phyloP scores from a whole-genome alignment of 768 basidiomycete genomes.

The Gymnopilus dilepis region DNA sequence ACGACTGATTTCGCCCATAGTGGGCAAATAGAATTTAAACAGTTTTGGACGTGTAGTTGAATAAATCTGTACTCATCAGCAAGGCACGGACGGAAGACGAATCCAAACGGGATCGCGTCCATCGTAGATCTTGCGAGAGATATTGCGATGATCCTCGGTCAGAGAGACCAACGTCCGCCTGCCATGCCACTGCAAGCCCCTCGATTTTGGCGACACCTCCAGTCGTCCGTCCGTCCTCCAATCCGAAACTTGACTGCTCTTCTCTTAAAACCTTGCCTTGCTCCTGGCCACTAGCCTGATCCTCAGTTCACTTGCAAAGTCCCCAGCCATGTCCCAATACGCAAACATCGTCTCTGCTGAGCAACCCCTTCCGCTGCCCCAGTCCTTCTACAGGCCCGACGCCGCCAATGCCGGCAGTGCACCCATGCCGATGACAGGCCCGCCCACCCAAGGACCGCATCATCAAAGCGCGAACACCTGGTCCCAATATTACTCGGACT shows the following conservation, averaged over 20 bases:
- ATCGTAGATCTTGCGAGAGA: constrained; percentile 27
- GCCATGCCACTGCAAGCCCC: constrained; percentile 31
- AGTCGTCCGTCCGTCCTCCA: constrained; percentile 28
- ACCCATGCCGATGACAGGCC: constrained; percentile 11
- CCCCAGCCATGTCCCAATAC: constrained; percentile 23
- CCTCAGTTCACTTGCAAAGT: constrained; percentile 8
- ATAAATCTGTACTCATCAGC: constrained; percentile 19
- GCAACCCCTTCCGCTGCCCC: constrained; percentile 15
- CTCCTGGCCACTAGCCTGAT: constrained; percentile 27
- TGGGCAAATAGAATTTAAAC: constrained; percentile 21
- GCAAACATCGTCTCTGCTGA: constrained; percentile 17
- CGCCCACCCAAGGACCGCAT: constrained; percentile 10
- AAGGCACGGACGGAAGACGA: constrained; percentile 23
- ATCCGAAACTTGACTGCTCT: constrained; percentile 18
- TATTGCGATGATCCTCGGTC: constrained; percentile 45
- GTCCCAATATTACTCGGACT: constrained; percentile 21
- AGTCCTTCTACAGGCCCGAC: constrained; percentile 17
- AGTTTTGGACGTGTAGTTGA: constrained; percentile 13
- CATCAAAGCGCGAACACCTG: constrained; percentile 16
- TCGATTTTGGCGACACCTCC: constrained; percentile 31
- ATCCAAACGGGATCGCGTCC: constrained; percentile 16
- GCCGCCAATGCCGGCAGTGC: not conserved
- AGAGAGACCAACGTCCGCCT: constrained; percentile 28
- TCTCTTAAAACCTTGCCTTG: constrained; percentile 27
- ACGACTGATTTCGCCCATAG: constrained; percentile 4